phyloP scores from a whole-genome alignment of 331 rosid genomes.

The Erythrophleum ivorense region DNA sequence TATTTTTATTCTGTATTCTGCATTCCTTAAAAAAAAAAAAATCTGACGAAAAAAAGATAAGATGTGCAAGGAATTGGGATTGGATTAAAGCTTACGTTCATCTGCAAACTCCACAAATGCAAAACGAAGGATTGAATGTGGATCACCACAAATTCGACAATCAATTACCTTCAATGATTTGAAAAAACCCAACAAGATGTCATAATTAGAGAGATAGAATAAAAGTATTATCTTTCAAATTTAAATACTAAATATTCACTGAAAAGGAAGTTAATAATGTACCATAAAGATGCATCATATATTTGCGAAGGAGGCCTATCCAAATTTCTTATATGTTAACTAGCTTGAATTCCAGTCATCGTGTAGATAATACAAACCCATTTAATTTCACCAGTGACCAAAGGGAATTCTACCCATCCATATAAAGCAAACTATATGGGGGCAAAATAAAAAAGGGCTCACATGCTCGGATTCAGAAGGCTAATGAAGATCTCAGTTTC shows the following conservation, averaged over 20 bases:
- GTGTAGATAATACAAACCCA: slow-evolving; percentile 1
- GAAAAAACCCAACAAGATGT: slow-evolving; percentile 26
- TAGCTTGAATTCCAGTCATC: not conserved
- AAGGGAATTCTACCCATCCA: not conserved
- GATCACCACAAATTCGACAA: slow-evolving; percentile 97
- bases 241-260: slow-evolving; percentile 21
- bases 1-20: no score
- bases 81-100: slow-evolving; percentile 66
- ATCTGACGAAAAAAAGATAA: no score
- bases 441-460: not conserved
- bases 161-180: slow-evolving; percentile 74
- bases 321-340: not conserved
- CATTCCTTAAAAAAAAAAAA: no score
- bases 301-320: slow-evolving; percentile 33
- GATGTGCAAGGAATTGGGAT: no score
- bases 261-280: slow-evolving; percentile 14
- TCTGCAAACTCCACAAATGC: slow-evolving; percentile 98
- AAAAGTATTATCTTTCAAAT: slow-evolving; percentile 4
- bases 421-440: slow-evolving; percentile 7
- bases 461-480: slow-evolving; percentile 14
- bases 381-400: not conserved
- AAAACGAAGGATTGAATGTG: slow-evolving; percentile 95
- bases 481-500: not conserved
- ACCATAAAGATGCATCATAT: slow-evolving; percentile 33
- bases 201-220: slow-evolving; percentile 4